Base-by-base conservation (phyloP, 108 stramenopile genomes). In the Cylindrotheca closterium region DNA sequence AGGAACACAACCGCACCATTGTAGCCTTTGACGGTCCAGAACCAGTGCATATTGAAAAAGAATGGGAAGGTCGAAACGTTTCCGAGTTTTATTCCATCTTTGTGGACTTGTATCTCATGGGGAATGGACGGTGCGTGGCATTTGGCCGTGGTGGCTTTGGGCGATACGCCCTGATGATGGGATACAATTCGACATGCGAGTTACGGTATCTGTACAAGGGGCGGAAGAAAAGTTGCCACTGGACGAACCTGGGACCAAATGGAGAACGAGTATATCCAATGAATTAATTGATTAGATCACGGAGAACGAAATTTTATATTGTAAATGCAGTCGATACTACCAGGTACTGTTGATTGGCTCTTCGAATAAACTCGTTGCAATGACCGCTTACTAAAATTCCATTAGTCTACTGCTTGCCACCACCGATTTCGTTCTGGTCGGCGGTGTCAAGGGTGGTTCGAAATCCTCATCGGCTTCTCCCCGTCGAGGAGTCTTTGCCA, bases 61-160 rank as follows among this genome's bases (percentile, higher is more conserved):
- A 45, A n/a, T 42, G 37, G 37, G 37, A 42, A 42, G 37, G 37
- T 42, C 7, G 37, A 42, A 55, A 33, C 29, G 29, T 58, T 24
- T 74, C 67, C 4, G 56, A 31, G 0, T 81, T 59, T 46, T 77
- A 81, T 54, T 27, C 48, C 15, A 58, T 68, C 8, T 81, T 81
- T 64, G 76, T 81, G 21, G 80, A 81, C 46, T 34, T 81, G 15
- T 73, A 72, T 19, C 29, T 77, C 4, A 58, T 81, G 66, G 69
- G 50, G 18, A 47, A 54, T 15, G 27, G 55, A n/a, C 19, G 27
- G 8, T 81, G 80, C 47, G 28, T 66, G 10, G 30, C 68, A 10
- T 65, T 50, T 27, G 62, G 68, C 10, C 26, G 31, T 25, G 80
- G 80, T 28, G 76, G 75, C 0, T 81, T 69, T 57, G 80, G 71